These are phyloP conservation scores for Globisporangium nodosum DNA, from an alignment of 352 stramenopile species.

Conservation along the genomic window DNA sequence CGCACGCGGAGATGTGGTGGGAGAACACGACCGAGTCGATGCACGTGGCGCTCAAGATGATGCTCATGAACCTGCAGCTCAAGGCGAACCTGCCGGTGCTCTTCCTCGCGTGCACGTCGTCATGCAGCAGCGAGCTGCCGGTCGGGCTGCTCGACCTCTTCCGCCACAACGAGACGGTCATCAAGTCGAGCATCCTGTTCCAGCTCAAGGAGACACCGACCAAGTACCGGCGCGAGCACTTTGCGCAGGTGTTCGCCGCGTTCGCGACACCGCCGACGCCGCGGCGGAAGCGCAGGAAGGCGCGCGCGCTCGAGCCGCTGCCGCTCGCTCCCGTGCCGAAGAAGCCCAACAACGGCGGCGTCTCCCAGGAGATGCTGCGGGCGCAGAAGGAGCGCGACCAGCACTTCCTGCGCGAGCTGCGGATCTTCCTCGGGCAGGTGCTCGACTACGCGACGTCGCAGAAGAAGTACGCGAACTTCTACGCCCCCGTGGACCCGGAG, in stretches of 20 bases:
- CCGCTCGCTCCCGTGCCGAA: constrained; percentile 42
- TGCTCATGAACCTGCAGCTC: constrained; percentile 69
- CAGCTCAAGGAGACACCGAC: constrained; percentile 28
- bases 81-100: constrained; percentile 65
- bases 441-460: constrained; percentile 78
- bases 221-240: constrained; percentile 36
- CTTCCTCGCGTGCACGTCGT: constrained; percentile 70
- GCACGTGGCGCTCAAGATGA: constrained; percentile 74
- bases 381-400: constrained; percentile 64
- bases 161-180: constrained; percentile 30
- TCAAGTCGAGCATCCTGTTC: constrained; percentile 39
- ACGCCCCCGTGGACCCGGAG: constrained; percentile 62
- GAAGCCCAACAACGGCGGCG: constrained; percentile 6
- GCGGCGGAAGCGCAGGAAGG: constrained; percentile 9
- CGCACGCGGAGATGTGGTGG: constrained; percentile 75
- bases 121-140: constrained; percentile 31
- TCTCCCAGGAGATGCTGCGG: constrained; percentile 30
- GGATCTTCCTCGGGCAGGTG: constrained; percentile 84
- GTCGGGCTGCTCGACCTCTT: constrained; percentile 56
- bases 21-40: constrained; percentile 65
- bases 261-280: constrained; percentile 44
- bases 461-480: constrained; percentile 62
- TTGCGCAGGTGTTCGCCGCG: constrained; percentile 51
- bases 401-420: constrained; percentile 82
- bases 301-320: constrained; percentile 35